These are phyloP conservation scores for Globisporangium irregulare DNA, from an alignment of 352 stramenopile species.

Conservation along the genomic window DNA sequence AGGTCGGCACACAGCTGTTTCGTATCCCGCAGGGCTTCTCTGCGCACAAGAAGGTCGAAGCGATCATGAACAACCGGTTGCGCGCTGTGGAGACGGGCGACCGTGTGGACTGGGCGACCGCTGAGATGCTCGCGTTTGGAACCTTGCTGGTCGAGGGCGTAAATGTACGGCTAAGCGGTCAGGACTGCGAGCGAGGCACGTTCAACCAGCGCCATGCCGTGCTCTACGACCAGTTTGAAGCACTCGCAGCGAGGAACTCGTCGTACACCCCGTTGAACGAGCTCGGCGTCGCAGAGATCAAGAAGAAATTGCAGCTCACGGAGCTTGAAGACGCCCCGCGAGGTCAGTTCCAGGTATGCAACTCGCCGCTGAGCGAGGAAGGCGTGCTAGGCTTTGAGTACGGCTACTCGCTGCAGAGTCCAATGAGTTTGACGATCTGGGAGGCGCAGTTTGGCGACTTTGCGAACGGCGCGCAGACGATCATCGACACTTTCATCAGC, in stretches of 20 bases:
- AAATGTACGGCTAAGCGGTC: slow-evolving; percentile 81
- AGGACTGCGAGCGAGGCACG: slow-evolving; percentile 88
- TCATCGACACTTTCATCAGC: slow-evolving; percentile 87
- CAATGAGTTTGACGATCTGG: slow-evolving; percentile 88
- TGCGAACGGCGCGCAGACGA: slow-evolving; percentile 85
- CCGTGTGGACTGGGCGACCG: slow-evolving; percentile 86
- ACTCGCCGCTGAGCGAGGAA: slow-evolving; percentile 80
- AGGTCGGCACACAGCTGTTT: slow-evolving; percentile 75
- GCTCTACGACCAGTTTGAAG: slow-evolving; percentile 85
- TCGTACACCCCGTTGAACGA: slow-evolving; percentile 95
- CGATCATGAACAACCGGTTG: slow-evolving; percentile 84
- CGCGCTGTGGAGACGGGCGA: slow-evolving; percentile 76
- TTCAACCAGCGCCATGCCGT: slow-evolving; percentile 90
- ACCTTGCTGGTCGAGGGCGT: slow-evolving; percentile 82
- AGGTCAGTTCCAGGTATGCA: slow-evolving; percentile 74
- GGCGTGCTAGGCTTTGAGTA: slow-evolving; percentile 87
- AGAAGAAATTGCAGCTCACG: slow-evolving; percentile 33
- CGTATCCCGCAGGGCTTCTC: slow-evolving; percentile 79
- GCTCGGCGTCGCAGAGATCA: slow-evolving; percentile 44
- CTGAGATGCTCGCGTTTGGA: slow-evolving; percentile 85
- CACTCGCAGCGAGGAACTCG: slow-evolving; percentile 69
- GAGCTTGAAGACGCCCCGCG: slow-evolving; percentile 37
- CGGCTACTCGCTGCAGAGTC: slow-evolving; percentile 82
- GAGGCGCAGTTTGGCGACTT: slow-evolving; percentile 90
- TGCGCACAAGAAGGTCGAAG: slow-evolving; percentile 82